A percentile compares a stretch with the other conserved stretches of the same genome.
These are phyloP conservation scores for Monosporascus sp. DNA, from an alignment of 2,329 filamentous ascomycete genomes.

Conservation along the genomic window DNA sequence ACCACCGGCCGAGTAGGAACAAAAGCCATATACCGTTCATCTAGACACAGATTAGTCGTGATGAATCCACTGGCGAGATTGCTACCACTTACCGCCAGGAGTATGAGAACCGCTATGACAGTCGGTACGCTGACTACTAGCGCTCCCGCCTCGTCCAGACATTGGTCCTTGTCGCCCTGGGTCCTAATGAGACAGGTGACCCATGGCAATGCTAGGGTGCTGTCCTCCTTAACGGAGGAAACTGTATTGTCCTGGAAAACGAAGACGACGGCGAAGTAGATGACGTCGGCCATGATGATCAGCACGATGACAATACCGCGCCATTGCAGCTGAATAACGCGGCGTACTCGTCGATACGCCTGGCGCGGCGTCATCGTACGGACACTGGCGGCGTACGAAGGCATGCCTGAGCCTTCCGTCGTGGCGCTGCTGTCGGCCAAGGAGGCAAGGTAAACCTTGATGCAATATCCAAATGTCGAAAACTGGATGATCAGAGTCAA, in stretches of 20 bases:
- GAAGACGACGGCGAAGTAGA: slow-evolving; percentile 91
- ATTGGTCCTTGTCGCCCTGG: slow-evolving; percentile 58
- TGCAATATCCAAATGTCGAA: slow-evolving; percentile 74
- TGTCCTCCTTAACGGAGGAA: slow-evolving; percentile 49
- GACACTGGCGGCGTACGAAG: slow-evolving; percentile 70
- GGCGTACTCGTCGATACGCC: slow-evolving; percentile 78
- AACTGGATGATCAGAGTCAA: slow-evolving; percentile 63
- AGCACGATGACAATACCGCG: slow-evolving; percentile 84
- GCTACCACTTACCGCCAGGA: slow-evolving; percentile 62
- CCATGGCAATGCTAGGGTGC: slow-evolving; percentile 56
- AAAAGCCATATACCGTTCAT: slow-evolving; percentile 82
- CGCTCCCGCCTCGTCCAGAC: slow-evolving; percentile 51
- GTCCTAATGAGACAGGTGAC: slow-evolving; percentile 60
- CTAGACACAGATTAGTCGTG: slow-evolving; percentile 32
- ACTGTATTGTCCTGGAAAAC: slow-evolving; percentile 77
- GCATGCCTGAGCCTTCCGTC: slow-evolving; percentile 66
- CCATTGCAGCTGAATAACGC: slow-evolving; percentile 91
- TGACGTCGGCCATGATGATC: slow-evolving; percentile 83
- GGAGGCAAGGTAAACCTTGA: slow-evolving; percentile 88
- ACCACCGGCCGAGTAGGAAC: slow-evolving; percentile 72
- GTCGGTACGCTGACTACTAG: slow-evolving; percentile 72
- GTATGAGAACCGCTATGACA: slow-evolving; percentile 72
- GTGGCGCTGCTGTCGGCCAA: slow-evolving; percentile 66
- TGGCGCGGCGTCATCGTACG: slow-evolving; percentile 75
- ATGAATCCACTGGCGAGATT: slow-evolving; percentile 1